Percentiles rank a stretch among this genome's conserved stretches.
phyloP scores from a whole-genome alignment of 176 grass and related monocot species.

The Ampelocalamus luodianensis region DNA sequence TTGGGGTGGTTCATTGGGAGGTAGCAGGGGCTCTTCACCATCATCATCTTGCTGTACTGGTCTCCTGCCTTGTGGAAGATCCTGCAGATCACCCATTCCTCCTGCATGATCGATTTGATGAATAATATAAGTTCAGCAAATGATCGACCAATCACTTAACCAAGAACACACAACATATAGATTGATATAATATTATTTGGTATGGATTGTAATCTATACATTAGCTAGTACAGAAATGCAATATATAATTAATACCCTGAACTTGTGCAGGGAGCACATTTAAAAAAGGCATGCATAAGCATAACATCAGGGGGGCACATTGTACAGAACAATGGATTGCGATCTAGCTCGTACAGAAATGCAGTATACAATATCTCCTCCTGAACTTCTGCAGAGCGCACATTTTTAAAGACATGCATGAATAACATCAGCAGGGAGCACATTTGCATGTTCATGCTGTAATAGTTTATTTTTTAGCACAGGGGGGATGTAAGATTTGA shows the following conservation, averaged over 20 bases:
- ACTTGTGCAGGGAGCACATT: not conserved
- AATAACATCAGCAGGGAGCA: not conserved
- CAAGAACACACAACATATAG: not conserved
- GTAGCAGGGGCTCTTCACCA: slow-evolving; percentile 66
- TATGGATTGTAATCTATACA: slow-evolving; percentile 9
- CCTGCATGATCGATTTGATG: slow-evolving; percentile 51
- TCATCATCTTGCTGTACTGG: slow-evolving; percentile 56
- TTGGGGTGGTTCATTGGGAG: slow-evolving; percentile 42
- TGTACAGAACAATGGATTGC: not conserved
- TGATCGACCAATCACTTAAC: not conserved
- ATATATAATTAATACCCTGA: not conserved
- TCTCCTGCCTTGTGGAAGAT: slow-evolving; percentile 87
- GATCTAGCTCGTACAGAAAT: not conserved
- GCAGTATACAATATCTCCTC: not conserved
- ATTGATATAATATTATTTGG: not conserved
- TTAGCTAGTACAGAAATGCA: not conserved
- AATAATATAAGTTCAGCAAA: slow-evolving; percentile 29
- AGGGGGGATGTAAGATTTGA: not conserved
- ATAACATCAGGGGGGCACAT: not conserved
- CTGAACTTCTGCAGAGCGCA: slow-evolving; percentile 15
- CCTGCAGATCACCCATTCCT: slow-evolving; percentile 99
- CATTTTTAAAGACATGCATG: not conserved
- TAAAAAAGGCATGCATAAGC: not conserved
- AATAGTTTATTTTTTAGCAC: not conserved
- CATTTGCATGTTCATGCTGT: not conserved